Evolutionary conservation across 2,329 filamentous ascomycete genomes (phyloP).

Genomic region (Hymenoscyphus albidus): DNA sequence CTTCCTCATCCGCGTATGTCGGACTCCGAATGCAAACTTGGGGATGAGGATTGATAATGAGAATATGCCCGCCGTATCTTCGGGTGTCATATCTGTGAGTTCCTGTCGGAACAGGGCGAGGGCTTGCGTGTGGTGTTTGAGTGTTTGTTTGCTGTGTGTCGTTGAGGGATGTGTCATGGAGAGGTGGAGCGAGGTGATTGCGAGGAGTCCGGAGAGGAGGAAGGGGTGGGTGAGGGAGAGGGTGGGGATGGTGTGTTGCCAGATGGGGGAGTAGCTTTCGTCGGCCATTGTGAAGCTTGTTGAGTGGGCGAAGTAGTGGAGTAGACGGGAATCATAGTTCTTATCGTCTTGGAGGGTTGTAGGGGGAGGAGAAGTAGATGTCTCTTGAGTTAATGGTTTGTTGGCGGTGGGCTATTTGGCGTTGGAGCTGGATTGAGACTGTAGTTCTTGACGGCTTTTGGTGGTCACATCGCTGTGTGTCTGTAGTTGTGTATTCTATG

Average conservation of each 20-base stretch:
- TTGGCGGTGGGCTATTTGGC: background rate
- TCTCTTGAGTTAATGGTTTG: background rate
- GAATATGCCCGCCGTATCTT: no score
- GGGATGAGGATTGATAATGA: no score
- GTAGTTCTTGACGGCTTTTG: background rate
- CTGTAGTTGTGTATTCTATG: background rate
- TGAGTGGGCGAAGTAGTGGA: conserved; percentile 15
- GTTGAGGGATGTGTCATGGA: conserved; percentile 8
- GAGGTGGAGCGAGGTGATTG: conserved; percentile 18
- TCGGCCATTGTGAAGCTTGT: conserved; percentile 14
- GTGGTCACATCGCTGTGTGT: background rate
- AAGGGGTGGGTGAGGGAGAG: conserved; percentile 16
- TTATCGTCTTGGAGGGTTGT: conserved; percentile 1
- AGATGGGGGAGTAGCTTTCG: conserved; percentile 4
- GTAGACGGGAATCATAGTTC: conserved; percentile 13
- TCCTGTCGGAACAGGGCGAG: conserved; percentile 9
- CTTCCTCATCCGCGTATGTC: background rate
- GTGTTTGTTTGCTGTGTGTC: conserved; percentile 10
- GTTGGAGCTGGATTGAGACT: background rate
- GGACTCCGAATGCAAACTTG: conserved; percentile 13
- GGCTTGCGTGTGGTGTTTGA: conserved; percentile 14
- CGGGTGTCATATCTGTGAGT: no score
- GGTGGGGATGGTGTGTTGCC: conserved; percentile 13
- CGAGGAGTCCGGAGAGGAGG: conserved; percentile 15
- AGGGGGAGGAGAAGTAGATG: background rate